Percentiles rank a stretch among this genome's conserved stretches.
Evolutionary conservation across 306 rosid genomes (phyloP).

Genomic region (Acacia acuminata): DNA sequence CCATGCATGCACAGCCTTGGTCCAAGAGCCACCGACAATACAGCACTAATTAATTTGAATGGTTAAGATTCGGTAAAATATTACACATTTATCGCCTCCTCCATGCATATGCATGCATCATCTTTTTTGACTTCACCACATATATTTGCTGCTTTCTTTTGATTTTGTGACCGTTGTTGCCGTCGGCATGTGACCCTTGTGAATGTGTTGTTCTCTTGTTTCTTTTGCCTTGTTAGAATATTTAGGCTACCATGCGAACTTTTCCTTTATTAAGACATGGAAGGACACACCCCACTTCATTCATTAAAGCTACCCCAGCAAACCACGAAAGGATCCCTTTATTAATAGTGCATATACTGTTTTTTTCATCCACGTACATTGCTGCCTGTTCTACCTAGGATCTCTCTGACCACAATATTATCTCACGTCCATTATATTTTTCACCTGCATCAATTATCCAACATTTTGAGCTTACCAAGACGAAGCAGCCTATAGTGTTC

Average conservation of each 20-base stretch:
- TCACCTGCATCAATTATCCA: not conserved
- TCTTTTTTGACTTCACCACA: slow-evolving; percentile 36
- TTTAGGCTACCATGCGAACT: not conserved
- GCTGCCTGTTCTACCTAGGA: not conserved
- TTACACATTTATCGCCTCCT: not conserved
- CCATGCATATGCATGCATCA: not conserved
- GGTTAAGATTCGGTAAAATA: no score
- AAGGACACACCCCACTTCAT: slow-evolving; percentile 12
- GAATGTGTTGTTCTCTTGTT: slow-evolving; percentile 7
- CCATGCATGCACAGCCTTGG: not conserved
- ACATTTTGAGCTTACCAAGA: not conserved
- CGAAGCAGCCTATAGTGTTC: not conserved
- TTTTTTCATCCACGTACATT: slow-evolving; percentile 2
- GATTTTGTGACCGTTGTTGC: not conserved
- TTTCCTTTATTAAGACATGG: slow-evolving; percentile 12
- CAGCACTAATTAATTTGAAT: not conserved
- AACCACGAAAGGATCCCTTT: not conserved
- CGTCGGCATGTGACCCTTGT: slow-evolving; percentile 8
- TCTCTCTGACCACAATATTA: not conserved
- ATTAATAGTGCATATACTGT: not conserved
- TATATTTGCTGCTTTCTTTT: not conserved
- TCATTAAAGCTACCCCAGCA: not conserved
- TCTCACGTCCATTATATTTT: not conserved
- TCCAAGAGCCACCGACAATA: not conserved
- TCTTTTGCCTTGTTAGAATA: slow-evolving; percentile 4